Conservation (phyloP, 78 protist genomes). For the Capsaspora owczarzaki region DNA sequence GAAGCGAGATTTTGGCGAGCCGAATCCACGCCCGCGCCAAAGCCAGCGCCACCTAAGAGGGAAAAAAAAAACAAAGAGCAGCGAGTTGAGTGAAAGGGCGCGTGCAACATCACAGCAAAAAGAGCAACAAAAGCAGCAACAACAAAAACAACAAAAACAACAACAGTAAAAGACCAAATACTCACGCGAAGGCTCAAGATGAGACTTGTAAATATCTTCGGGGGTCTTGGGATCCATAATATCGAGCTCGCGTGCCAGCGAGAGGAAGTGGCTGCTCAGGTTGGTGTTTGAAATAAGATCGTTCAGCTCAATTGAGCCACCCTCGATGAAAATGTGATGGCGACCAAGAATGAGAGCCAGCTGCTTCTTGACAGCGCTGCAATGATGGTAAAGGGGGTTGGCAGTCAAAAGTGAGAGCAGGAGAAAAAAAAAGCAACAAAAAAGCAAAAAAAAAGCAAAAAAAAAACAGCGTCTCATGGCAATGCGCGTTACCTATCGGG, state of each 20-base stretch:
- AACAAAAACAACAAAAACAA: not conserved
- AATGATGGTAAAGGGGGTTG: not conserved
- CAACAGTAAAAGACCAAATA: not conserved
- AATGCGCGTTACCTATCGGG: not conserved
- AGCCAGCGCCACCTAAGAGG: not conserved
- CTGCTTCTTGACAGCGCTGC: conserved; percentile 55
- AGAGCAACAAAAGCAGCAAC: no score
- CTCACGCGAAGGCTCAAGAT: conserved; percentile 32
- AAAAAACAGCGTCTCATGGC: not conserved
- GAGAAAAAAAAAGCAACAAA: conserved; percentile 6
- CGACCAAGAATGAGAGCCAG: conserved; percentile 70
- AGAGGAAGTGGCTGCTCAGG: conserved; percentile 61
- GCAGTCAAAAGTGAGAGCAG: conserved; percentile 16
- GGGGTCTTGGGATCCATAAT: conserved; percentile 89
- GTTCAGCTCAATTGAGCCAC: conserved; percentile 20
- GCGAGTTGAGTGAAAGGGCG: not conserved
- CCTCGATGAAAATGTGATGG: conserved; percentile 25
- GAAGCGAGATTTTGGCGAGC: conserved; percentile 86
- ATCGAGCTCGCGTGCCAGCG: conserved; percentile 88
- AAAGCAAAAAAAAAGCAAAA: not conserved
- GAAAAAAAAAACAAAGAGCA: not conserved
- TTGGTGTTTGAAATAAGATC: conserved; percentile 59
- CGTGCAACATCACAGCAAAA: not conserved
- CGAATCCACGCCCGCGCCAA: conserved; percentile 46
- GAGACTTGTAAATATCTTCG: conserved; percentile 90